These are phyloP conservation scores for Parathielavia appendiculata DNA, from an alignment of 495 filamentous ascomycete species.

Conservation along the genomic window DNA sequence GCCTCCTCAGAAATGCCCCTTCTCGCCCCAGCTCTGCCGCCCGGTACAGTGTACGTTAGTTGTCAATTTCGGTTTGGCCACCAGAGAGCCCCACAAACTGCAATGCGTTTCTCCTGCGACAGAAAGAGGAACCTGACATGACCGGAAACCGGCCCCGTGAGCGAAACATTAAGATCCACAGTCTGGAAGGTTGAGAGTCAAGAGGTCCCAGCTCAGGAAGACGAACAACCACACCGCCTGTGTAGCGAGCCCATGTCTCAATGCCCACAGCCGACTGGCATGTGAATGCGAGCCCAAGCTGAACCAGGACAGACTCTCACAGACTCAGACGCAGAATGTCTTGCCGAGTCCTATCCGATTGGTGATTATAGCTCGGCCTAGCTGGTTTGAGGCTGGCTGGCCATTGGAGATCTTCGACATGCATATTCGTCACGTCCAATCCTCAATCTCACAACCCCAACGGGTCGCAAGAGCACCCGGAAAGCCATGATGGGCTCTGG, in stretches of 20 bases:
- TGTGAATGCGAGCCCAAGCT: conserved; percentile 17
- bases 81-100: not conserved
- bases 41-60: not conserved
- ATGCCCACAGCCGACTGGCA: conserved; percentile 4
- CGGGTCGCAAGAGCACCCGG: too few relatives aligned
- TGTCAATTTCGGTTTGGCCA: conserved; percentile 8
- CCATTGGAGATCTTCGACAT: conserved; percentile 3
- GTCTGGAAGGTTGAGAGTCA: too few relatives aligned
- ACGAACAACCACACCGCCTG: conserved; percentile 7
- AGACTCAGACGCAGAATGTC: not conserved
- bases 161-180: too few relatives aligned
- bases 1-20: not conserved
- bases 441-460: too few relatives aligned
- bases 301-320: conserved; percentile 6
- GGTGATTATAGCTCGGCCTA: conserved; percentile 5
- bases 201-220: too few relatives aligned
- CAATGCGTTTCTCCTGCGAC: not conserved
- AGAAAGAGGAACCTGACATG: not conserved
- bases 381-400: conserved; percentile 3
- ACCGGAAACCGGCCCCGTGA: too few relatives aligned
- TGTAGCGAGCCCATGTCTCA: not conserved
- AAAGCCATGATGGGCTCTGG: too few relatives aligned
- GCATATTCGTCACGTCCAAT: conserved; percentile 3
- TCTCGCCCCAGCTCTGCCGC: not conserved
- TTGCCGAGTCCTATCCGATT: conserved; percentile 21